Evolutionary conservation across 2,329 filamentous ascomycete genomes (phyloP).

Genomic region (Aspergillus clavatus): DNA sequence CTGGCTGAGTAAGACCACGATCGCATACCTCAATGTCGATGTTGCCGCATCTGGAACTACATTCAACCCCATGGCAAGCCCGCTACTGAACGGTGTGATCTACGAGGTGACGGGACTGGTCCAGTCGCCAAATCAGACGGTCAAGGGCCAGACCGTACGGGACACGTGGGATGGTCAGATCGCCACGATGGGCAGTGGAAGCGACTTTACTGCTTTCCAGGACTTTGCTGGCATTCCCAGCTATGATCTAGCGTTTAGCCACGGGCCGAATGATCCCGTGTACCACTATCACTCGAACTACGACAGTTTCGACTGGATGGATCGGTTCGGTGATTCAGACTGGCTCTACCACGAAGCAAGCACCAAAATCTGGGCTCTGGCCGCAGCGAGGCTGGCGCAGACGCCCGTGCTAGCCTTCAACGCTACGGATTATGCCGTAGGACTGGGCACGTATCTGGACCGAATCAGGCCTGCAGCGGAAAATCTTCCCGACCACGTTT

Average conservation of each 20-base stretch:
- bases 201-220: conserved; percentile 71
- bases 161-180: conserved; percentile 64
- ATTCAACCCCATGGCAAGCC: conserved; percentile 65
- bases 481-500: conserved; percentile 18
- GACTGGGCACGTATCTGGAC: conserved; percentile 46
- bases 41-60: conserved; percentile 62
- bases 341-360: conserved; percentile 59
- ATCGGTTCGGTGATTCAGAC: conserved; percentile 63
- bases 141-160: conserved; percentile 62
- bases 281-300: conserved; percentile 84
- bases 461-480: conserved; percentile 24
- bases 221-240: conserved; percentile 65
- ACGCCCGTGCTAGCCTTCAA: conserved; percentile 60
- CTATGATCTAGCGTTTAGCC: conserved; percentile 58
- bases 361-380: conserved; percentile 60
- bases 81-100: conserved; percentile 69
- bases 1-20: conserved; percentile 67
- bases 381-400: conserved; percentile 58
- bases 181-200: conserved; percentile 64
- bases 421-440: conserved; percentile 59
- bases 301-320: conserved; percentile 81
- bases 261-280: conserved; percentile 41
- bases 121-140: conserved; percentile 68
- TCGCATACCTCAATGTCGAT: conserved; percentile 85
- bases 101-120: conserved; percentile 61